Percentiles rank a stretch among this genome's conserved stretches.
Evolutionary conservation across 1,139 yeast genomes (phyloP).

Genomic region (Entelexis paramagnoliae): DNA sequence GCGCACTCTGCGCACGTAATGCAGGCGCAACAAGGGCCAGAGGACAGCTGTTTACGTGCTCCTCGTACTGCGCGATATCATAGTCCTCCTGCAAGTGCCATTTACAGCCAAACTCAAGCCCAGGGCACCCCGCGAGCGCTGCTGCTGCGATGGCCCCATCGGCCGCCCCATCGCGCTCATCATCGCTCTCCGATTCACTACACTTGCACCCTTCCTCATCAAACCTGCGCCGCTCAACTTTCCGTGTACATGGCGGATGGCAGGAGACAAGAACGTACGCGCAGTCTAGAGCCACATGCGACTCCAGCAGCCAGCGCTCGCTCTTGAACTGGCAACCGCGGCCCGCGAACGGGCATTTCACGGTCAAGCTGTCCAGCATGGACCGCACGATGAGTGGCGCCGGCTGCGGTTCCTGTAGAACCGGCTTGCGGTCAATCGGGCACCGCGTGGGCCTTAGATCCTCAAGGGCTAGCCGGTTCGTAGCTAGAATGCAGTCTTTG

Average conservation of each 20-base stretch:
- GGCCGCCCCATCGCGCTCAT: not conserved
- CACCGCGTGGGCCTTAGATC: slow-evolving; percentile 33
- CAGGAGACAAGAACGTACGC: slow-evolving; percentile 43
- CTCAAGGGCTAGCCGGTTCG: slow-evolving; percentile 8
- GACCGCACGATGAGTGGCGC: slow-evolving; percentile 55
- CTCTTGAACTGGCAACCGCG: slow-evolving; percentile 54
- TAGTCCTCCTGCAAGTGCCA: slow-evolving; percentile 26
- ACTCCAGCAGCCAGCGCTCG: slow-evolving; percentile 49
- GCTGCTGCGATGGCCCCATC: not conserved
- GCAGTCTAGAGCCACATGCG: slow-evolving; percentile 45
- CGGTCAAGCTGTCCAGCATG: slow-evolving; percentile 51
- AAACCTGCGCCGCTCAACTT: slow-evolving; percentile 24
- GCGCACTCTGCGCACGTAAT: slow-evolving; percentile 30
- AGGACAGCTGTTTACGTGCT: slow-evolving; percentile 33
- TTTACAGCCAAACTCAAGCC: slow-evolving; percentile 29
- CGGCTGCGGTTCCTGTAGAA: slow-evolving; percentile 37
- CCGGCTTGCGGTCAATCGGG: slow-evolving; percentile 53
- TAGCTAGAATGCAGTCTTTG: slow-evolving; percentile 22
- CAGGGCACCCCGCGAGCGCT: slow-evolving; percentile 4
- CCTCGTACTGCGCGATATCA: slow-evolving; percentile 18
- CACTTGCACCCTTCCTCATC: not conserved
- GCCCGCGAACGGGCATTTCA: slow-evolving; percentile 43
- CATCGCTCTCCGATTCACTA: not conserved
- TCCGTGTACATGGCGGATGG: slow-evolving; percentile 25
- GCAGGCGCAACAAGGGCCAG: slow-evolving; percentile 32